Percentiles rank a stretch among this genome's conserved stretches.
These are phyloP conservation scores for Cnidoscolus chayamansa DNA, from an alignment of 441 rosid genomes.

Conservation along the genomic window DNA sequence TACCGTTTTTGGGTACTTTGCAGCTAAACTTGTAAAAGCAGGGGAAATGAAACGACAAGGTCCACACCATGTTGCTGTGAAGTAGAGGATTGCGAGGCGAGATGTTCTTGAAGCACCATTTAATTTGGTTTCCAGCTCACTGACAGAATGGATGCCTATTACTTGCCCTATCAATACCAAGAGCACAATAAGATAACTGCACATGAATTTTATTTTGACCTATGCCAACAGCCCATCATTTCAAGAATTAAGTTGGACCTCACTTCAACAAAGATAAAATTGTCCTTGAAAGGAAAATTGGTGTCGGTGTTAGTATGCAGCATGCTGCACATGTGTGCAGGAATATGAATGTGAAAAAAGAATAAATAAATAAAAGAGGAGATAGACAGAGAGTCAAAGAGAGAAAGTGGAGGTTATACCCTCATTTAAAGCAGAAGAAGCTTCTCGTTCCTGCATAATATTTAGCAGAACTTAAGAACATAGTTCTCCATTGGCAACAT, in stretches of 20 bases:
- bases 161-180: constrained; percentile 56
- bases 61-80: constrained; percentile 93
- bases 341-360: not conserved
- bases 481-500: not conserved
- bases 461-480: constrained; percentile 7
- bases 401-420: constrained; percentile 42
- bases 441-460: constrained; percentile 58
- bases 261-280: not conserved
- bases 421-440: constrained; percentile 56
- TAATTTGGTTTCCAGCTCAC: constrained; percentile 64
- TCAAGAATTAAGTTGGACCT: not conserved
- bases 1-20: constrained; percentile 50
- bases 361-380: not conserved
- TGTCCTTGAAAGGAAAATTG: not conserved
- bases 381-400: not conserved
- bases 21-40: constrained; percentile 58
- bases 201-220: not conserved
- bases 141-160: constrained; percentile 52
- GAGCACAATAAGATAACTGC: constrained; percentile 3
- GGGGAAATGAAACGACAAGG: constrained; percentile 88
- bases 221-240: not conserved
- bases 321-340: not conserved
- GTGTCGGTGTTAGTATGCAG: not conserved
- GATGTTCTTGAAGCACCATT: constrained; percentile 62
- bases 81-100: constrained; percentile 70